These are phyloP conservation scores for Chamaecrista fasciculata DNA, from an alignment of 306 rosid genomes.

Conservation along the genomic window DNA sequence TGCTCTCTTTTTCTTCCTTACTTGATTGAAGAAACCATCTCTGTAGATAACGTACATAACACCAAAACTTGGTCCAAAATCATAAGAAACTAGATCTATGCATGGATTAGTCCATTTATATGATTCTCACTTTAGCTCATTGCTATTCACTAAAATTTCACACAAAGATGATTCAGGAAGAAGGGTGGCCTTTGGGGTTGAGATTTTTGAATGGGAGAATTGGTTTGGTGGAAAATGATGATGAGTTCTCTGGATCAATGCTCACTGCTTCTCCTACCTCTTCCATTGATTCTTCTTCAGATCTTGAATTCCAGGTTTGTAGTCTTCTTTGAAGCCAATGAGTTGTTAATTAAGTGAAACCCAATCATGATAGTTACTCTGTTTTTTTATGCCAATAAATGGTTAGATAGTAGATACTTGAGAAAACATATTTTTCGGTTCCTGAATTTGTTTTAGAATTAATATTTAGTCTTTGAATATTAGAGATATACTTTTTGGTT, in stretches of 20 bases:
- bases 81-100: no score
- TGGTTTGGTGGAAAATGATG: constrained; percentile 46
- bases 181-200: constrained; percentile 86
- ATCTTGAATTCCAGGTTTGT: constrained; percentile 61
- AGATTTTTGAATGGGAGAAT: constrained; percentile 64
- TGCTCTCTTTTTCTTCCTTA: no score
- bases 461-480: no score
- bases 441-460: no score
- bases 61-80: no score
- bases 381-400: background rate
- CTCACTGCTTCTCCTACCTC: constrained; percentile 49
- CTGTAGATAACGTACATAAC: no score
- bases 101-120: no score
- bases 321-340: background rate
- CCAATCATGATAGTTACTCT: background rate
- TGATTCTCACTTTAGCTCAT: no score
- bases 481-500: no score
- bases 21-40: no score
- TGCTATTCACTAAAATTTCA: background rate
- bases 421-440: no score
- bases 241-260: constrained; percentile 49
- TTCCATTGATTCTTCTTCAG: constrained; percentile 48
- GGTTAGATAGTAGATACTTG: background rate
- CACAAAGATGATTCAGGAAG: constrained; percentile 45
- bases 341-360: background rate